A percentile compares a stretch with the other conserved stretches of the same genome.
Conservation (phyloP, 2,329 filamentous ascomycete genomes). For the Pyricularia sp. region DNA sequence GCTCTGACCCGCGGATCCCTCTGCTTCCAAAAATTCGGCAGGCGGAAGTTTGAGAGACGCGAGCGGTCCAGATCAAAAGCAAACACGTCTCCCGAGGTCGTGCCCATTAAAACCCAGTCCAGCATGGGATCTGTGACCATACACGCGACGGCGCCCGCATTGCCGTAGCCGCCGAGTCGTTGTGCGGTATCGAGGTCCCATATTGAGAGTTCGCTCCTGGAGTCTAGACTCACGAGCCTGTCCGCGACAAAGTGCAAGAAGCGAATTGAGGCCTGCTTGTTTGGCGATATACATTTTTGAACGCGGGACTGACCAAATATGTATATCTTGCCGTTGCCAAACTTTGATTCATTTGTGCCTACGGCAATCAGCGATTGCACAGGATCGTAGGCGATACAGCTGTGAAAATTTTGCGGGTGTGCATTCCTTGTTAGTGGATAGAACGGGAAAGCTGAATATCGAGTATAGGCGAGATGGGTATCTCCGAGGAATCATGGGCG, state of each 20-base stretch:
- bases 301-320: slow-evolving; percentile 78
- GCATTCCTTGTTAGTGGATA: background rate
- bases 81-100: slow-evolving; percentile 74
- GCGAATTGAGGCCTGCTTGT: slow-evolving; percentile 64
- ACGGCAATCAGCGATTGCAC: slow-evolving; percentile 89
- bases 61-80: slow-evolving; percentile 91
- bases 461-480: slow-evolving; percentile 4
- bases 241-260: slow-evolving; percentile 78
- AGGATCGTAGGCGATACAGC: slow-evolving; percentile 83
- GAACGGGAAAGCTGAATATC: slow-evolving; percentile 15
- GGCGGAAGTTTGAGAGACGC: slow-evolving; percentile 61
- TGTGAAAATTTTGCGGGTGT: slow-evolving; percentile 24
- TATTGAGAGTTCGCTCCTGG: slow-evolving; percentile 73
- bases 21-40: slow-evolving; percentile 81
- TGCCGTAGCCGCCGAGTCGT: slow-evolving; percentile 59
- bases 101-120: slow-evolving; percentile 84
- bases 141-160: slow-evolving; percentile 65
- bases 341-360: slow-evolving; percentile 80
- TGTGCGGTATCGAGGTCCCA: slow-evolving; percentile 69
- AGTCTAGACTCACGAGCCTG: slow-evolving; percentile 76
- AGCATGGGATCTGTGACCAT: slow-evolving; percentile 80
- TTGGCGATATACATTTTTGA: slow-evolving; percentile 61
- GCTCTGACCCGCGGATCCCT: slow-evolving; percentile 55
- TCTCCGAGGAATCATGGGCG: slow-evolving; percentile 8
- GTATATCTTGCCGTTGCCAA: slow-evolving; percentile 80